Percentiles rank a stretch among this genome's conserved stretches.
Evolutionary conservation across 768 basidiomycete species (phyloP).

Genomic region (Termitomyces sp.): DNA sequence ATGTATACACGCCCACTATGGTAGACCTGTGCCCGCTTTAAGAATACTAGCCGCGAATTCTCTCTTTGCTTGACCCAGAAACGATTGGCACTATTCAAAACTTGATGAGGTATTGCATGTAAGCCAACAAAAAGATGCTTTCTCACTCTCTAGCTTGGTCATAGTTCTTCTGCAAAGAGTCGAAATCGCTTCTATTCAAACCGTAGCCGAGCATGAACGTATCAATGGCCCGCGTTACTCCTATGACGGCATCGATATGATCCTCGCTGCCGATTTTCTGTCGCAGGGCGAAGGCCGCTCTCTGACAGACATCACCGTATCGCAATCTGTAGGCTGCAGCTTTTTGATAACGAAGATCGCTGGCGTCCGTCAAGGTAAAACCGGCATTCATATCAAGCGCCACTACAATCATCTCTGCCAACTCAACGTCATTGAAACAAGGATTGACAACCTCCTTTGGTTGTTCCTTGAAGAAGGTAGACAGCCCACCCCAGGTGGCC

Average conservation of each 20-base stretch:
- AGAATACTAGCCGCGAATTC: slow-evolving; percentile 68
- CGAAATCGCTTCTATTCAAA: slow-evolving; percentile 54
- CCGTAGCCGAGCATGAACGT: slow-evolving; percentile 73
- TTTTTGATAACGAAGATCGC: slow-evolving; percentile 71
- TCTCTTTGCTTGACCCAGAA: slow-evolving; percentile 70
- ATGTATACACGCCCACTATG: slow-evolving; percentile 74
- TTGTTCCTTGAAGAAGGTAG: slow-evolving; percentile 62
- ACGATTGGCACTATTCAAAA: slow-evolving; percentile 49
- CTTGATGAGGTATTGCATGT: background rate
- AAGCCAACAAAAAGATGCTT: background rate
- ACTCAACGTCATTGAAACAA: slow-evolving; percentile 62
- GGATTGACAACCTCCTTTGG: slow-evolving; percentile 53
- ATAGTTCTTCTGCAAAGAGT: slow-evolving; percentile 64
- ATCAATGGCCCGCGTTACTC: slow-evolving; percentile 70
- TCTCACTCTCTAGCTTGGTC: slow-evolving; percentile 58
- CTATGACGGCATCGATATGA: slow-evolving; percentile 82
- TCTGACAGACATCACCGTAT: slow-evolving; percentile 66
- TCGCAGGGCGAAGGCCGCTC: slow-evolving; percentile 62
- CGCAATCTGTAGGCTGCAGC: slow-evolving; percentile 53
- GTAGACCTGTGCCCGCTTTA: slow-evolving; percentile 78
- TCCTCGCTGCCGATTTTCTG: slow-evolving; percentile 67
- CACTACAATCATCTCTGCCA: slow-evolving; percentile 65
- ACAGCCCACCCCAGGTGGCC: slow-evolving; percentile 75
- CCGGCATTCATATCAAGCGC: slow-evolving; percentile 69
- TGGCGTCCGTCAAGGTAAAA: slow-evolving; percentile 67